Evolutionary conservation across 345 rosid genomes (phyloP), one percentile per base, ranked within the genome.

Genomic region (Brassica carinata): DNA sequence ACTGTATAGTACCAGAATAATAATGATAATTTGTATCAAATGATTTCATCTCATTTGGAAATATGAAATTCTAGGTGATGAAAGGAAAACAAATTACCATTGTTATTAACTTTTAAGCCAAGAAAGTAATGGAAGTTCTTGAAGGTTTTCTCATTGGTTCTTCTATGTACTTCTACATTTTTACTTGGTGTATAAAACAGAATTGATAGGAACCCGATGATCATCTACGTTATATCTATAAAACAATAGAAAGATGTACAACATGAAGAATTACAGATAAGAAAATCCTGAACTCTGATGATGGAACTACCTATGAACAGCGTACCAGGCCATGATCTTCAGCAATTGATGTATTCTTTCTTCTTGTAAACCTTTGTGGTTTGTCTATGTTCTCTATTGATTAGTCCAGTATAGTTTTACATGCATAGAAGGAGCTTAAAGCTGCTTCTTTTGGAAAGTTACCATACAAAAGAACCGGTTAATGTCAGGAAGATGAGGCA

Each of bases 381-480:
- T 73, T 43, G 66, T 62, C 43, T 45, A 8, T 67, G 69, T 67
- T 71, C 40, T 45, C 71, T 67, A 38, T 33, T 79, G 69, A 43
- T 79, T 74, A 77, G 69, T 73, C 8, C 17, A 64, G 51, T 36
- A 40, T 68, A 59, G 69, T 31, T 72, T 68, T 26, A 36, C 79
- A 80, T 79, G 75, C 64, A 31, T 26, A 33, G 69, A 64, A 64
- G 80, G 72, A 73, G 17, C 63, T 31, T 29, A 30, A 69, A 64
- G 73, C 84, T 86, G 89, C 75, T 90, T 90, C 93, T 78, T 89
- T 61, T 86, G 89, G 85, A 89, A 79, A 73, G 86, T 77, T 67
- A 96, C 78, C 94, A 96, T 81, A 77, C 90, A 79, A 58, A 86
- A 38, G 84, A 88, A 90, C 99, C 98, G 0, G 88, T 88, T 31